These are phyloP conservation scores for Leccinum pellstonianum DNA, from an alignment of 768 basidiomycete species.

Conservation along the genomic window DNA sequence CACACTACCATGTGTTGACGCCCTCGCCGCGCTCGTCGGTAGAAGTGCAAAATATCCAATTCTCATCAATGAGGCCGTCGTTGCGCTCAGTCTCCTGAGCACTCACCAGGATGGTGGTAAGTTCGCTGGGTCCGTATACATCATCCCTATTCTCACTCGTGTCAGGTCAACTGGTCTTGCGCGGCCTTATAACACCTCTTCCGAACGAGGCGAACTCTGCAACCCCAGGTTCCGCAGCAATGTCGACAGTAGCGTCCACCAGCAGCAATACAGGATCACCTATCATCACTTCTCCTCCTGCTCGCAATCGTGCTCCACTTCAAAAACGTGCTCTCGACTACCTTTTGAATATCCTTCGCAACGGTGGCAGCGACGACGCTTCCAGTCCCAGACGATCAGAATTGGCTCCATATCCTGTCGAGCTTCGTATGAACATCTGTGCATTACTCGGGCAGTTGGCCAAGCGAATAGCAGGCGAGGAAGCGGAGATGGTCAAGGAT, in stretches of 20 bases:
- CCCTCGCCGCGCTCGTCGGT: slow-evolving; percentile 69
- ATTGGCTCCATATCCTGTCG: slow-evolving; percentile 56
- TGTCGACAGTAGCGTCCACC: slow-evolving; percentile 39
- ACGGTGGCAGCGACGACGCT: slow-evolving; percentile 30
- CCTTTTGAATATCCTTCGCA: slow-evolving; percentile 60
- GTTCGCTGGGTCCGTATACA: slow-evolving; percentile 18
- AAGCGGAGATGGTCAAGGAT: slow-evolving; percentile 51
- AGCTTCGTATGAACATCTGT: slow-evolving; percentile 76
- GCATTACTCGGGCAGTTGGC: slow-evolving; percentile 66
- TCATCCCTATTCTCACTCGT: slow-evolving; percentile 7
- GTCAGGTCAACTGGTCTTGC: slow-evolving; percentile 61
- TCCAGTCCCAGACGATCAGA: slow-evolving; percentile 42
- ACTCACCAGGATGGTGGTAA: slow-evolving; percentile 64
- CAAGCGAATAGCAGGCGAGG: slow-evolving; percentile 48
- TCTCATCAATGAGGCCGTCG: slow-evolving; percentile 85
- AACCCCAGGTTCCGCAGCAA: slow-evolving; percentile 32
- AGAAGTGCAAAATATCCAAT: slow-evolving; percentile 79
- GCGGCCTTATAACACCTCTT: slow-evolving; percentile 54
- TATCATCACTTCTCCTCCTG: slow-evolving; percentile 40
- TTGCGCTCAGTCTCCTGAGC: slow-evolving; percentile 77
- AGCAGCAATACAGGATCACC: slow-evolving; percentile 50
- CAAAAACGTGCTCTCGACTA: slow-evolving; percentile 66
- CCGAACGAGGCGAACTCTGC: slow-evolving; percentile 39
- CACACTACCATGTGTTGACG: slow-evolving; percentile 53
- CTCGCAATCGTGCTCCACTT: slow-evolving; percentile 37